Conservation (phyloP, 2,329 filamentous ascomycete species). For the Pseudogymnoascus sp. region DNA sequence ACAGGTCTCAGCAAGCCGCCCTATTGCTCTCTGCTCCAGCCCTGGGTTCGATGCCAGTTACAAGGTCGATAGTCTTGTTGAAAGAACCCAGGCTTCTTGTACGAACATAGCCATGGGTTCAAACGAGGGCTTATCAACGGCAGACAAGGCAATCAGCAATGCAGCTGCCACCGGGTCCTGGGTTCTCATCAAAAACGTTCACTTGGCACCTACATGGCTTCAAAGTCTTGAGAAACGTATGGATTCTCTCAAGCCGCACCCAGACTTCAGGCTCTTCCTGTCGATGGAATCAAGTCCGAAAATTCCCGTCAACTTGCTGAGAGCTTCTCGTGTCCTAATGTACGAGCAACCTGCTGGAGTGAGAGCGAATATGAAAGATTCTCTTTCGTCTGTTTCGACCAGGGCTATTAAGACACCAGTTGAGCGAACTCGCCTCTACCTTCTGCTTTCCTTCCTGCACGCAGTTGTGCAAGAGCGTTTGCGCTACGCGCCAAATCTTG, state of each 20-base stretch:
- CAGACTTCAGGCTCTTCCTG: conserved; percentile 88
- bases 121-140: conserved; percentile 82
- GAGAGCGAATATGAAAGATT: conserved; percentile 97
- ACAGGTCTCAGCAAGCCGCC: conserved; percentile 74
- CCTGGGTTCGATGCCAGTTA: conserved; percentile 97
- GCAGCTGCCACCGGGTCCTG: conserved; percentile 87
- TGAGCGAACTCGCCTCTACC: conserved; percentile 81
- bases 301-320: conserved; percentile 91
- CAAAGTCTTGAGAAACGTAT: conserved; percentile 96
- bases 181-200: conserved; percentile 98
- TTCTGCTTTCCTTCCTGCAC: conserved; percentile 88
- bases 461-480: conserved; percentile 92
- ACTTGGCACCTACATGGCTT: conserved; percentile 90
- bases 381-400: conserved; percentile 71
- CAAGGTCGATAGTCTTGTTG: conserved; percentile 93
- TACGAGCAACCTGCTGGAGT: conserved; percentile 98
- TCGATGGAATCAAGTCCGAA: conserved; percentile 97
- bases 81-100: conserved; percentile 71
- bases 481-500: conserved; percentile 84
- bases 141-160: conserved; percentile 90
- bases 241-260: conserved; percentile 87
- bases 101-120: conserved; percentile 99
- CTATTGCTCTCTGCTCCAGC: conserved; percentile 86
- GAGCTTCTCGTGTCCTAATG: conserved; percentile 89
- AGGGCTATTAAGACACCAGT: conserved; percentile 74